These are phyloP conservation scores for Mortierella polycephala DNA, from an alignment of 371 early-diverging fungal genomes.

Conservation along the genomic window DNA sequence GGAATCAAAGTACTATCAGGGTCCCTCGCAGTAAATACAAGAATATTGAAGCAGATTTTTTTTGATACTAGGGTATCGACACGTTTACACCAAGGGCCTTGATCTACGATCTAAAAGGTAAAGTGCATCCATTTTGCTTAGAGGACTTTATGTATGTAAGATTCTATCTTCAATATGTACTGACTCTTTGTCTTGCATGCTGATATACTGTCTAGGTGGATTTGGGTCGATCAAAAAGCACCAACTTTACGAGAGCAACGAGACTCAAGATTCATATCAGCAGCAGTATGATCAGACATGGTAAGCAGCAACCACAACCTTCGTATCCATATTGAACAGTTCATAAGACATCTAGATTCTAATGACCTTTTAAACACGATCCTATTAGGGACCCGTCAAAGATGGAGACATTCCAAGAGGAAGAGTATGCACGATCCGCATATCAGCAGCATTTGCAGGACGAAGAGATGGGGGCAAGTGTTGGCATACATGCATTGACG, in stretches of 20 bases:
- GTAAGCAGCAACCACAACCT: not conserved
- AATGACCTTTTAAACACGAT: not conserved
- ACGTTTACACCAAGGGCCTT: conserved; percentile 84
- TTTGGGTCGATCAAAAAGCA: conserved; percentile 79
- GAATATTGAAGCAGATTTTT: not conserved
- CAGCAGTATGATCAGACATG: conserved; percentile 33
- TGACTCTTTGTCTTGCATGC: not conserved
- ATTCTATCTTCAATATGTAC: not conserved
- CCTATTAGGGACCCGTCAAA: conserved; percentile 40
- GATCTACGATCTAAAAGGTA: conserved; percentile 81
- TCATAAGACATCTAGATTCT: too few species aligned
- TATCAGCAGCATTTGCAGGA: conserved; percentile 44
- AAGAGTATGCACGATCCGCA: conserved; percentile 30
- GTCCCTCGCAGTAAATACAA: too few species aligned
- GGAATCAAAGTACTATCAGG: not conserved
- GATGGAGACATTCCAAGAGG: conserved; percentile 53
- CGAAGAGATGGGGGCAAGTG: conserved; percentile 42
- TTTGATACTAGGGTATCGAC: conserved; percentile 63
- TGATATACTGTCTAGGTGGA: conserved; percentile 59
- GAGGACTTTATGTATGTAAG: not conserved
- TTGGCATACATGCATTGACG: not conserved
- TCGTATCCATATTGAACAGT: not conserved
- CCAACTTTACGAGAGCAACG: conserved; percentile 61
- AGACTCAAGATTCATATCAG: conserved; percentile 18
- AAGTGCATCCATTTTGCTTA: not conserved